Evolutionary conservation across 202 grass and related monocot genomes (phyloP).

Genomic region (Setaria viridis): DNA sequence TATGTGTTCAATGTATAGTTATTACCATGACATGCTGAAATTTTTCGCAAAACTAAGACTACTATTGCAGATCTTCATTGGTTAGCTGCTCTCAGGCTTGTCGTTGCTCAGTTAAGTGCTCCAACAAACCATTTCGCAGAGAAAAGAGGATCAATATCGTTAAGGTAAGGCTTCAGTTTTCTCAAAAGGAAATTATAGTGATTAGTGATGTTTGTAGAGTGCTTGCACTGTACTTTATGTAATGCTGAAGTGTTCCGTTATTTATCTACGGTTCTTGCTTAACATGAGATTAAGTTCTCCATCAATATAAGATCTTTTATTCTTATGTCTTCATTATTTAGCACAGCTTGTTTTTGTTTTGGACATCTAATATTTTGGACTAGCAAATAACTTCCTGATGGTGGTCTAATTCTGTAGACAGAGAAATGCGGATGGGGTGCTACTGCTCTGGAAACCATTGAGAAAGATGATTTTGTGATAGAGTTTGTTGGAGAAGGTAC

Average conservation of each 20-base stretch:
- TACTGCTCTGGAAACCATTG: constrained; percentile 66
- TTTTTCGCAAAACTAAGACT: constrained; percentile 19
- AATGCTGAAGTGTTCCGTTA: constrained; percentile 3
- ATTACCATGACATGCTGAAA: background rate
- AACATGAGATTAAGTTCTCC: constrained; percentile 3
- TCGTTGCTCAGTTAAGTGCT: constrained; percentile 77
- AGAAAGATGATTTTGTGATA: constrained; percentile 88
- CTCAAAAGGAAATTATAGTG: background rate
- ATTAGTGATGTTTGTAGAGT: background rate
- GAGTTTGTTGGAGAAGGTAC: constrained; percentile 99
- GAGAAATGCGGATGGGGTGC: constrained; percentile 84
- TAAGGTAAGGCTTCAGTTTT: constrained; percentile 67
- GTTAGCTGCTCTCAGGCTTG: constrained; percentile 82
- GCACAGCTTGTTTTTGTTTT: background rate
- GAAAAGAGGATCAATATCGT: constrained; percentile 75
- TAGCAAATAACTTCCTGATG: constrained; percentile 20
- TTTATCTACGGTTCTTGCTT: constrained; percentile 25
- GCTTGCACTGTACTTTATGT: background rate
- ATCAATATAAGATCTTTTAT: background rate
- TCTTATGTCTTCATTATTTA: constrained; percentile 19
- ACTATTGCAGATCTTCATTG: constrained; percentile 61
- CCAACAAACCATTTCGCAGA: constrained; percentile 83
- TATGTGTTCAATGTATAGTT: background rate
- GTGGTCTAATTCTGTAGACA: constrained; percentile 57
- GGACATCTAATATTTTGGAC: constrained; percentile 18